Conservation (phyloP, 768 basidiomycete genomes). For the Guyanaporus albipodus region DNA sequence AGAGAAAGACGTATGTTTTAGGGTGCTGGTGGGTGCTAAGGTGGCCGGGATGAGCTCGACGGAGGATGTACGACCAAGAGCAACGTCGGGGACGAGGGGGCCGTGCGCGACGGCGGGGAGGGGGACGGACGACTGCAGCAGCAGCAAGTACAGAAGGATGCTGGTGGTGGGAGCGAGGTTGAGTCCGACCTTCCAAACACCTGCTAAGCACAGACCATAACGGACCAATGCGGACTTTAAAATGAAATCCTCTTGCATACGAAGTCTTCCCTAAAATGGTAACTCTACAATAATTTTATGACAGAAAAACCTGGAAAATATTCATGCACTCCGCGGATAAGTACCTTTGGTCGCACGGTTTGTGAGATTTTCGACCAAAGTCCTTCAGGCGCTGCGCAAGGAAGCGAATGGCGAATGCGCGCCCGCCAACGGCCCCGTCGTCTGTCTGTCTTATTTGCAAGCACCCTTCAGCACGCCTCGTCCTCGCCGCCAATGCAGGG, state of each 20-base stretch:
- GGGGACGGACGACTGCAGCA: slow-evolving; percentile 29
- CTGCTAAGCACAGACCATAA: slow-evolving; percentile 38
- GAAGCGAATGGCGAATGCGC: too few species aligned
- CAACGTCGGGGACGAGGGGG: slow-evolving; percentile 27
- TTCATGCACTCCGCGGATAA: slow-evolving; percentile 8
- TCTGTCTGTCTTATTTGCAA: not conserved
- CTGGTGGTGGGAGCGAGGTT: slow-evolving; percentile 60
- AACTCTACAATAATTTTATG: slow-evolving; percentile 15
- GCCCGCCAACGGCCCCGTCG: not conserved
- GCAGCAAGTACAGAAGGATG: slow-evolving; percentile 35
- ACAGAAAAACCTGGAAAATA: slow-evolving; percentile 15
- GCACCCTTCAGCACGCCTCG: slow-evolving; percentile 12
- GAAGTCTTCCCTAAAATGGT: slow-evolving; percentile 11
- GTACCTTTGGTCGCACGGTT: too few species aligned
- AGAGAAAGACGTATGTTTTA: slow-evolving; percentile 31
- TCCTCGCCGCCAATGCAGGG: slow-evolving; percentile 11
- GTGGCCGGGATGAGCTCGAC: slow-evolving; percentile 20
- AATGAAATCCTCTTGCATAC: slow-evolving; percentile 19
- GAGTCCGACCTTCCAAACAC: slow-evolving; percentile 41
- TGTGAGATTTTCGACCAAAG: too few species aligned
- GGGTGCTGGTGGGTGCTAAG: slow-evolving; percentile 25
- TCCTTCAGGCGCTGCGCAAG: too few species aligned
- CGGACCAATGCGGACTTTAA: slow-evolving; percentile 34
- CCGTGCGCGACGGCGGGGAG: slow-evolving; percentile 48
- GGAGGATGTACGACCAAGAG: slow-evolving; percentile 21